Evolutionary conservation across 2,329 filamentous ascomycete genomes (phyloP), one percentile per base, ranked within the genome.

Genomic region (Phialophora macrospora): DNA sequence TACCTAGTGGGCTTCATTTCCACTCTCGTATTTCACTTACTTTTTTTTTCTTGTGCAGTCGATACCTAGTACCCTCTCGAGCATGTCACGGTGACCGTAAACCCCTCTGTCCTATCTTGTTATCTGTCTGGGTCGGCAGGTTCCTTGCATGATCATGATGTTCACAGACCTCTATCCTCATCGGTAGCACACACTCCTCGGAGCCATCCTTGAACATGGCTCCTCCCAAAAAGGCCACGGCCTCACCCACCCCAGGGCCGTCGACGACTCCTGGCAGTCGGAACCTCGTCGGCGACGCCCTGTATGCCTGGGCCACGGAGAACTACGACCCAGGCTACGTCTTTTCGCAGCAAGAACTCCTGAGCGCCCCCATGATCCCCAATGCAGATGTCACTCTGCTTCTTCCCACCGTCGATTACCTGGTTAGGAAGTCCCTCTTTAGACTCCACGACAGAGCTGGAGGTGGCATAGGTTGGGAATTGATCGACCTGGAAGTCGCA

Each of bases 401-500:
- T 48, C 73, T 82, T 58, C 73, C 78, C 71, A 80, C 79, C 68
- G 77, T 79, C 30, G 79, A 82, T 69, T 73, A 75, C 51, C 77
- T 83, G 22, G 78, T 81, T 48, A 75, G 81, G 64, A 77, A 80
- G 66, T 79, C 80, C 68, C 75, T 82, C 30, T 79, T 83, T 62
- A 79, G 80, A 63, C 72, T 82, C 11, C 77, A 81, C 60, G 76
- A 80, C 61, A 61, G 67, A 49, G 49, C 49, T 46, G 79, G 80
- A 68, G 77, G 80, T 68, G 75, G 76, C 46, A 73, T 81, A 48
- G 79, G 78, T 46, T 83, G 81, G 80, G 81, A 81, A 72, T 73
- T 83, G 48, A 79, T 83, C 66, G 76, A 79, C 46, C 76, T 78
- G 61, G 80, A 81, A 66, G 80, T 81, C 74, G 81, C 81, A 66